phyloP scores from a whole-genome alignment of 2,329 filamentous ascomycete genomes.

The Allantophomopsis cytisporea region DNA sequence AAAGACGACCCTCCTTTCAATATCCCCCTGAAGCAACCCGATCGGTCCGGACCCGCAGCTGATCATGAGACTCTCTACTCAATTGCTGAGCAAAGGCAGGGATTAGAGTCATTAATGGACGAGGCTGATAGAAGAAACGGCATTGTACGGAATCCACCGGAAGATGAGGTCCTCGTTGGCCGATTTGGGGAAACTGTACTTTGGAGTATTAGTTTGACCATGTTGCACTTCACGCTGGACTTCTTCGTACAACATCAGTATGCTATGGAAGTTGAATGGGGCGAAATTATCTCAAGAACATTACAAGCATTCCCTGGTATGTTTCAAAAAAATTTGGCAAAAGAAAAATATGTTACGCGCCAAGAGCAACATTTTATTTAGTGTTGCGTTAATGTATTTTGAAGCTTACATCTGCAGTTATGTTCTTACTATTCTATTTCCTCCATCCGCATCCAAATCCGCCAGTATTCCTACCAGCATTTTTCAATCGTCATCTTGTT shows the following conservation, averaged over 20 bases:
- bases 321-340: slow-evolving; percentile 4
- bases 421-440: slow-evolving; percentile 17
- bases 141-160: not conserved
- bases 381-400: too few species aligned
- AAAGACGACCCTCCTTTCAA: slow-evolving; percentile 26
- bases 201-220: slow-evolving; percentile 49
- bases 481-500: slow-evolving; percentile 22
- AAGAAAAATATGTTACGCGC: too few species aligned
- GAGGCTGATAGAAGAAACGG: slow-evolving; percentile 5
- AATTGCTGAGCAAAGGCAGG: slow-evolving; percentile 46
- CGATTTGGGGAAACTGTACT: slow-evolving; percentile 33
- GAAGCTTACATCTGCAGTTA: slow-evolving; percentile 17
- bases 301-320: slow-evolving; percentile 37
- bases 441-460: slow-evolving; percentile 24
- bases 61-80: slow-evolving; percentile 58
- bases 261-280: slow-evolving; percentile 50
- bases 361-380: too few species aligned
- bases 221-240: slow-evolving; percentile 67
- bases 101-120: slow-evolving; percentile 12
- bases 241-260: slow-evolving; percentile 72
- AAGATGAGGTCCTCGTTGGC: slow-evolving; percentile 13
- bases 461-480: slow-evolving; percentile 35
- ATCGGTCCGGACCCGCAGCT: slow-evolving; percentile 43
- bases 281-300: slow-evolving; percentile 33
- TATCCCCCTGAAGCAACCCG: slow-evolving; percentile 55